Conservation (phyloP, 2,329 filamentous ascomycete species). For the Metarhizium anisopliae region DNA sequence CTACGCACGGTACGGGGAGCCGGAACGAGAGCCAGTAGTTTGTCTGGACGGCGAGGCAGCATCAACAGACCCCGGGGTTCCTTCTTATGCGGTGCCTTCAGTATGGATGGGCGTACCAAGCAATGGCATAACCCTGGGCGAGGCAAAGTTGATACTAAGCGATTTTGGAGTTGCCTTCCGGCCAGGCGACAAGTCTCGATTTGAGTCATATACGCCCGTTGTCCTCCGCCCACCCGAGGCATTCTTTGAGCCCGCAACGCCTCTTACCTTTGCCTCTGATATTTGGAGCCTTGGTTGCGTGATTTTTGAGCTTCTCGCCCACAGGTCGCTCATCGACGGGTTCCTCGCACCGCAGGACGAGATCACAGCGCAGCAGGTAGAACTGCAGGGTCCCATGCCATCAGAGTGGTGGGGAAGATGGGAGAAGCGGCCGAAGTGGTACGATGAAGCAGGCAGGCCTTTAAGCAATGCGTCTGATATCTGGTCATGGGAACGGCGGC, state of each 20-base stretch:
- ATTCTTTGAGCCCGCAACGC: conserved; percentile 22
- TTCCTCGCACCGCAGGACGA: conserved; percentile 1
- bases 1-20: conserved; percentile 16
- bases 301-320: conserved; percentile 25
- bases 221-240: conserved; percentile 22
- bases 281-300: conserved; percentile 30
- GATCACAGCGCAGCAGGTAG: neutral
- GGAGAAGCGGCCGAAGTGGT: conserved; percentile 12
- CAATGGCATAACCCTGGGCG: conserved; percentile 17
- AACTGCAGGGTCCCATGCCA: conserved; percentile 8
- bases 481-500: conserved; percentile 10
- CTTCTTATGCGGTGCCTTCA: conserved; percentile 18
- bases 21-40: conserved; percentile 13
- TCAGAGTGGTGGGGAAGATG: conserved; percentile 15
- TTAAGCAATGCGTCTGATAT: conserved; percentile 8
- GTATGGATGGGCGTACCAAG: conserved; percentile 25
- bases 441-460: conserved; percentile 9
- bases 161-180: conserved; percentile 30
- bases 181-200: conserved; percentile 14
- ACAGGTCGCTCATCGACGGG: conserved; percentile 12
- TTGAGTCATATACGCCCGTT: conserved; percentile 4
- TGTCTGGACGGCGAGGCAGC: conserved; percentile 9
- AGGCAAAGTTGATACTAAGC: conserved; percentile 14
- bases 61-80: conserved; percentile 15
- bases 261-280: conserved; percentile 25